Evolutionary conservation across 768 basidiomycete genomes (phyloP), one percentile per base, ranked within the genome.

Genomic region (Mycena filopes): DNA sequence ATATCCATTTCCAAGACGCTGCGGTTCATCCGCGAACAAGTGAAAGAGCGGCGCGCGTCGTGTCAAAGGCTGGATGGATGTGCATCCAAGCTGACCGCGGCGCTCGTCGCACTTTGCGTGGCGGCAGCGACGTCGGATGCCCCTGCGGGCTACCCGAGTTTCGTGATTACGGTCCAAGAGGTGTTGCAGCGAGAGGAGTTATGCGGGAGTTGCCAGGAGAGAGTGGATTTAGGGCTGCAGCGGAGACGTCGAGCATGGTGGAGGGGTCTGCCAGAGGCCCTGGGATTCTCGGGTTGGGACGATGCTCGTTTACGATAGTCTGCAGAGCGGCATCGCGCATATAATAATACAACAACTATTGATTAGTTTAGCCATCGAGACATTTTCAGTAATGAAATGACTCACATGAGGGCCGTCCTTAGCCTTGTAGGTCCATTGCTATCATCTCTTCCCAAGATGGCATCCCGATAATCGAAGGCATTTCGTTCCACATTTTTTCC

Each of bases 391-490:
- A 33, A 31, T 18, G n/a, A 23, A 36, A 43, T 43, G 18, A 50
- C 55, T 47, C 25, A 56, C 55, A 29, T 9, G 11, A 33, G 46
- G 13, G 10, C 13, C n/a, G n/a, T 18, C 7, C 7, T 58, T 33
- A 65, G 15, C 51, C 55, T 43, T 61, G 23, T n/a, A 80, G 65
- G 56, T 81, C 80, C 59, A 71, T 61, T 25, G 67, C 71, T 48
- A 76, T 65, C 61, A 83, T 65, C 50, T 81, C 81, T 41, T 78
- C 73, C 87, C 87, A 89, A 36, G 71, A 61, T 1, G 85, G 82
- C 28, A 87, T 75, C 5, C 82, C 82, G 16, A 83, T 69, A 43
- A 85, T 69, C 3, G 70, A 62, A 13, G 86, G 87, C 31, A 89
- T 73, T 36, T 79, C 78, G 21, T 79, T 74, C 87, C 87, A 88